Base-by-base conservation (phyloP, 2,329 filamentous ascomycete species). In the Colletotrichum gigasporum region DNA sequence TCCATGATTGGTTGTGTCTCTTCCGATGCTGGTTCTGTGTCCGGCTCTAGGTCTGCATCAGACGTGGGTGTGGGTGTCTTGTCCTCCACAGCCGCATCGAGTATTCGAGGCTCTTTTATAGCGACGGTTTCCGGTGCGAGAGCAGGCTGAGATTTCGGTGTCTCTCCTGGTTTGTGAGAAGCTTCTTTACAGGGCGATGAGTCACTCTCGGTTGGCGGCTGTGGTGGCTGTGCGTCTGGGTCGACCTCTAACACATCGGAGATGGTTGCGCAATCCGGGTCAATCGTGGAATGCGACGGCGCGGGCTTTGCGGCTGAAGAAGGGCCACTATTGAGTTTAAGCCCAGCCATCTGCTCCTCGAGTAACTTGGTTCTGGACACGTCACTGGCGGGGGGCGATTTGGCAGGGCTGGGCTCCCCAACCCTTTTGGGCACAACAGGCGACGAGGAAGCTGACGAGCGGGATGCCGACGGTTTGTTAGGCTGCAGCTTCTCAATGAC, bases 371-470 rank as follows among this genome's bases (percentile, higher is more conserved):
- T n/a, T 64, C 63, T 20, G 60, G 63, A 32, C 42, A 57, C 16
- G 37, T 57, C 50, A 67, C 67, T 57, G 65, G 69, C 71, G 66
- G 70, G 69, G 10, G 18, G 54, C 8, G 14, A 26, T 22, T 35
- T 37, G 14, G 22, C 37, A n/a, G 30, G 32, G 18, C 12, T 34
- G 7, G 39, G 24, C 5, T 50, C 55, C 4, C 14, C 45, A 4
- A 67, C 32, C 35, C 45, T 65, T 26, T 39, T 65, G 16, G 54
- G 62, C 10, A 65, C 65, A 22, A 55, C 22, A 26, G 60, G 37
- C 5, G 62, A 47, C 7, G 54, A 26, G 7, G 48, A 42, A 22
- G 16, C 16, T 8, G 47, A 10, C n/a, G 58, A 18, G 50, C 22
- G n/a, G 9, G 35, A 14, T 11, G 51, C 10, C 32, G n/a, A 18